Conservation (phyloP, 805 yeast species). For the Lipomyces yamadae region DNA sequence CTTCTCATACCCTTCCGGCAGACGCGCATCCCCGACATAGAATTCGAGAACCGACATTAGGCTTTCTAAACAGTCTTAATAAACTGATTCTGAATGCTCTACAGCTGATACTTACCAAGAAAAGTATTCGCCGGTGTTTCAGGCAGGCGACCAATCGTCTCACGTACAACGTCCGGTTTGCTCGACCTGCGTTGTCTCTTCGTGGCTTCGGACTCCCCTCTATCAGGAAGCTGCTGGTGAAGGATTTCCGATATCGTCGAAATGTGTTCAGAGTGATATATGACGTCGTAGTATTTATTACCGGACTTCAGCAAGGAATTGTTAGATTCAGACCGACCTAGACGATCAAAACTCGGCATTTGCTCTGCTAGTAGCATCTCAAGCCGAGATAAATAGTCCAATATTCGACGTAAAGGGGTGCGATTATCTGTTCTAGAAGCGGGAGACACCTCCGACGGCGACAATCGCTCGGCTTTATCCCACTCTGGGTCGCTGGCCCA, state of each 20-base stretch:
- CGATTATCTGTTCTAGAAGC: background rate
- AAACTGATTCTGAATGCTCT: background rate
- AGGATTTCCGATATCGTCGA: background rate
- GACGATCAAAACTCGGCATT: slow-evolving; percentile 20
- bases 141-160: background rate
- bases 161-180: slow-evolving; percentile 11
- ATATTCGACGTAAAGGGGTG: background rate
- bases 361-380: slow-evolving; percentile 16
- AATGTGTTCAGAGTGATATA: slow-evolving; percentile 7
- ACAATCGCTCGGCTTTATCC: background rate
- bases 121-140: background rate
- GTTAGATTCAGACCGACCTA: background rate
- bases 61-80: background rate
- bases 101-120: background rate
- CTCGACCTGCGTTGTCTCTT: no score
- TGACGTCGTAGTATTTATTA: background rate
- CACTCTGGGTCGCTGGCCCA: background rate
- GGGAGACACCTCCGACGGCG: background rate
- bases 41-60: slow-evolving; percentile 2
- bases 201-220: background rate
- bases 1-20: background rate
- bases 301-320: background rate
- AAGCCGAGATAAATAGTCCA: slow-evolving; percentile 7
- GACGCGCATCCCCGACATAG: slow-evolving; percentile 5
- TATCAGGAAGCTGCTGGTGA: background rate